Percentiles rank a stretch among this genome's conserved stretches.
phyloP scores from a whole-genome alignment of 108 stramenopile species.

The Pseudonitzschia multiseries region DNA sequence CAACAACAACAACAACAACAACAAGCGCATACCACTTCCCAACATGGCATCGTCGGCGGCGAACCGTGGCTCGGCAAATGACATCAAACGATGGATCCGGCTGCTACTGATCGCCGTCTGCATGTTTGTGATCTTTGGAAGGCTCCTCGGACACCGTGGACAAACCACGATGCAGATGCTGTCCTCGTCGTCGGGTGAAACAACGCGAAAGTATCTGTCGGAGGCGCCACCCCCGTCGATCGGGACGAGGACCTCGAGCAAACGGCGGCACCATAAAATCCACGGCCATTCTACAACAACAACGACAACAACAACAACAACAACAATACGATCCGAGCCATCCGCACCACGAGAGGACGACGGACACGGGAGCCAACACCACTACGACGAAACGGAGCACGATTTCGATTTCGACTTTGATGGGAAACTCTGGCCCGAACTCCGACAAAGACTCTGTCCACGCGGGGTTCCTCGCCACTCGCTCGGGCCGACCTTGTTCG shows the following conservation, averaged over 20 bases:
- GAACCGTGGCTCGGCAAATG: not conserved
- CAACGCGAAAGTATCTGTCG: not conserved
- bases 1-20: too few relatives aligned
- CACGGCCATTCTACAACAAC: not conserved
- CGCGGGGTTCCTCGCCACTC: conserved; percentile 10
- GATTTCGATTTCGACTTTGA: not conserved
- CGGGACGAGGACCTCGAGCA: too few relatives aligned
- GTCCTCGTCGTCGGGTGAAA: not conserved
- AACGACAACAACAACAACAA: not conserved
- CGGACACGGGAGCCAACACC: not conserved
- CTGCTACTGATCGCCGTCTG: not conserved
- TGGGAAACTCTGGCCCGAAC: conserved; percentile 10
- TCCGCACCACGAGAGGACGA: too few relatives aligned
- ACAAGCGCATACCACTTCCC: too few relatives aligned
- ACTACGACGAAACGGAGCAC: not conserved
- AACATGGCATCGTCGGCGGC: too few relatives aligned
- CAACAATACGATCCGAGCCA: too few relatives aligned
- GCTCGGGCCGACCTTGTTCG: conserved; percentile 19
- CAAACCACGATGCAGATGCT: not conserved
- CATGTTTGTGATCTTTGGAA: not conserved
- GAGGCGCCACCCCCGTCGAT: not conserved
- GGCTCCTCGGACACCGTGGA: not conserved
- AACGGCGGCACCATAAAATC: not conserved
- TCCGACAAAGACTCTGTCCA: conserved; percentile 17
- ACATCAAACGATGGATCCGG: not conserved